phyloP scores from a whole-genome alignment of 1,139 yeast genomes.

The Lodderomyces theae region DNA sequence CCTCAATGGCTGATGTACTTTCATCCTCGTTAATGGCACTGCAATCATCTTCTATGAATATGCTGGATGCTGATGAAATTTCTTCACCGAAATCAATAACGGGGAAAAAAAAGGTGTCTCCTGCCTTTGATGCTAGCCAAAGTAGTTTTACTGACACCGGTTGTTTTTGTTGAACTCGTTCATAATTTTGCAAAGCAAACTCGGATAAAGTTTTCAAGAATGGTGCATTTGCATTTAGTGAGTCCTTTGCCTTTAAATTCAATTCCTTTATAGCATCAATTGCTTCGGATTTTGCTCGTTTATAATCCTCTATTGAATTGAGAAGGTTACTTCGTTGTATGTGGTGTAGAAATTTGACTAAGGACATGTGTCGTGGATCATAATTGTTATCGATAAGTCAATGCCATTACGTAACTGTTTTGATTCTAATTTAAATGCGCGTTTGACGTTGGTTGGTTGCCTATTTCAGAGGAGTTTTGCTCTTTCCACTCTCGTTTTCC shows the following conservation, averaged over 20 bases:
- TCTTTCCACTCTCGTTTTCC: too few relatives aligned
- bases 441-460: too few relatives aligned
- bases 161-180: constrained; percentile 11
- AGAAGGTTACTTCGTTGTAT: constrained; percentile 18
- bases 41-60: constrained; percentile 8
- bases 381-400: too few relatives aligned
- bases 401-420: too few relatives aligned
- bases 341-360: constrained; percentile 10
- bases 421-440: too few relatives aligned
- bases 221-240: constrained; percentile 6
- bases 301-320: constrained; percentile 16
- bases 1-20: background rate
- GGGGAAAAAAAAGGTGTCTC: constrained; percentile 36
- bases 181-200: constrained; percentile 23
- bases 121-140: constrained; percentile 46
- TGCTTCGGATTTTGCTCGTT: constrained; percentile 20
- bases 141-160: constrained; percentile 23
- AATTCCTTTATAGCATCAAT: constrained; percentile 26
- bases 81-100: constrained; percentile 17
- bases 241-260: constrained; percentile 20
- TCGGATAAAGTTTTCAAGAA: constrained; percentile 17
- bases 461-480: too few relatives aligned
- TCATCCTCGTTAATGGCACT: background rate
- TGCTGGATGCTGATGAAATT: constrained; percentile 1
- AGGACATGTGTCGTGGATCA: constrained; percentile 5